These are phyloP conservation scores for Nadsonia starkeyi-henricii DNA, from an alignment of 1,139 yeast genomes.

Conservation along the genomic window DNA sequence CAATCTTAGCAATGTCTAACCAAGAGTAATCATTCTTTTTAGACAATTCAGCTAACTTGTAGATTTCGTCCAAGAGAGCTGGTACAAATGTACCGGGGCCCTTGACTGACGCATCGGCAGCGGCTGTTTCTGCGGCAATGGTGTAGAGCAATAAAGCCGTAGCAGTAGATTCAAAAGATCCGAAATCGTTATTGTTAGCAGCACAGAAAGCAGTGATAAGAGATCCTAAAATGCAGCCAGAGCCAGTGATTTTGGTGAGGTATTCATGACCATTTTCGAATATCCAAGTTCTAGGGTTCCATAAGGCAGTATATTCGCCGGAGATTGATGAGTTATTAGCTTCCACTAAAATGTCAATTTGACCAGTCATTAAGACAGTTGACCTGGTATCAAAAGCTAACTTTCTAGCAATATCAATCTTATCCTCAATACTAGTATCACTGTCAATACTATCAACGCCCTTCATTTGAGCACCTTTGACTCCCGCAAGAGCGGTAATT, in stretches of 20 bases:
- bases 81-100: slow-evolving; percentile 42
- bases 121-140: slow-evolving; percentile 49
- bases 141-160: slow-evolving; percentile 54
- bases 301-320: slow-evolving; percentile 11
- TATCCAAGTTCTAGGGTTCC: slow-evolving; percentile 17
- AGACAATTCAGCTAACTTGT: slow-evolving; percentile 11
- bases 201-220: slow-evolving; percentile 42
- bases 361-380: slow-evolving; percentile 64
- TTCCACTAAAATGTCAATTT: slow-evolving; percentile 34
- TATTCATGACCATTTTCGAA: slow-evolving; percentile 49
- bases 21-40: background rate
- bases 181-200: slow-evolving; percentile 18
- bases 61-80: slow-evolving; percentile 33
- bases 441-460: slow-evolving; percentile 34
- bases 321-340: slow-evolving; percentile 23
- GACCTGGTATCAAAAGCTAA: slow-evolving; percentile 44
- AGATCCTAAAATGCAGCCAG: slow-evolving; percentile 80
- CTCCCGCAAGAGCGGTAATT: slow-evolving; percentile 36
- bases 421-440: slow-evolving; percentile 20
- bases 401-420: slow-evolving; percentile 25
- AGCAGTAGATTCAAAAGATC: slow-evolving; percentile 31
- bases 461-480: slow-evolving; percentile 35
- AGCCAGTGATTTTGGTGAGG: slow-evolving; percentile 72
- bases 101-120: slow-evolving; percentile 11
- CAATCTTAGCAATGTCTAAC: background rate